These are phyloP conservation scores for Yamadazyma siamensis DNA, from an alignment of 1,139 yeast species.

Conservation along the genomic window DNA sequence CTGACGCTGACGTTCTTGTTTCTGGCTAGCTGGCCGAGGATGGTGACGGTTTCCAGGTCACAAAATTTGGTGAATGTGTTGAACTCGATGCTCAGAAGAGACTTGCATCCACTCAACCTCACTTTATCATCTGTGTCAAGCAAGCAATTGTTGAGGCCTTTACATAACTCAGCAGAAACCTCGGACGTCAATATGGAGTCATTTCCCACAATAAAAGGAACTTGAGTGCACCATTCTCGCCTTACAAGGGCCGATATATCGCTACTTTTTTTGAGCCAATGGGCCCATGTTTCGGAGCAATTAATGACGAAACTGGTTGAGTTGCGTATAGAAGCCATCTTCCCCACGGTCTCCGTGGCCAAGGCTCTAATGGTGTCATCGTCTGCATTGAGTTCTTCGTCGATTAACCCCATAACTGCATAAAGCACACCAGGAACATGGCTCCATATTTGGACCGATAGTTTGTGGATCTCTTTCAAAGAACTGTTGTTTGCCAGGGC, in stretches of 20 bases:
- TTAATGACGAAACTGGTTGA: conserved; percentile 53
- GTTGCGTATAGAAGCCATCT: conserved; percentile 41
- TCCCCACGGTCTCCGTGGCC: conserved; percentile 74
- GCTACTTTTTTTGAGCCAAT: conserved; percentile 70
- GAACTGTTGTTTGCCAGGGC: conserved; percentile 20
- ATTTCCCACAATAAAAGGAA: conserved; percentile 33
- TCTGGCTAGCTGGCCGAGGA: conserved; percentile 60
- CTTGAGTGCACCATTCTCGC: conserved; percentile 63
- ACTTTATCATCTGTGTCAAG: conserved; percentile 77
- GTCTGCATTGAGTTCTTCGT: conserved; percentile 77
- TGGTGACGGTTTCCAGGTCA: conserved; percentile 45
- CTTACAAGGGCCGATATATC: conserved; percentile 69
- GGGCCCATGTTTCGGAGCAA: conserved; percentile 61
- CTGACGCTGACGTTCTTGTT: conserved; percentile 72
- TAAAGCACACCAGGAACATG: conserved; percentile 71
- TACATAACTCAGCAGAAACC: conserved; percentile 46
- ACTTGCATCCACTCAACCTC: conserved; percentile 56
- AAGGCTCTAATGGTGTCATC: conserved; percentile 58
- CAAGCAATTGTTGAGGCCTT: conserved; percentile 64
- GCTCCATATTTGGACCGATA: conserved; percentile 72
- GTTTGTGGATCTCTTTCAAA: conserved; percentile 56
- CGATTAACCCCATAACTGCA: conserved; percentile 75
- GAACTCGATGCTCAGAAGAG: conserved; percentile 40
- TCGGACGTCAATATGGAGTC: conserved; percentile 46
- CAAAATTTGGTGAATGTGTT: conserved; percentile 43